Evolutionary conservation across 2,329 filamentous ascomycete genomes (phyloP), one percentile per base, ranked within the genome.

Genomic region (Colletotrichum truncatum): DNA sequence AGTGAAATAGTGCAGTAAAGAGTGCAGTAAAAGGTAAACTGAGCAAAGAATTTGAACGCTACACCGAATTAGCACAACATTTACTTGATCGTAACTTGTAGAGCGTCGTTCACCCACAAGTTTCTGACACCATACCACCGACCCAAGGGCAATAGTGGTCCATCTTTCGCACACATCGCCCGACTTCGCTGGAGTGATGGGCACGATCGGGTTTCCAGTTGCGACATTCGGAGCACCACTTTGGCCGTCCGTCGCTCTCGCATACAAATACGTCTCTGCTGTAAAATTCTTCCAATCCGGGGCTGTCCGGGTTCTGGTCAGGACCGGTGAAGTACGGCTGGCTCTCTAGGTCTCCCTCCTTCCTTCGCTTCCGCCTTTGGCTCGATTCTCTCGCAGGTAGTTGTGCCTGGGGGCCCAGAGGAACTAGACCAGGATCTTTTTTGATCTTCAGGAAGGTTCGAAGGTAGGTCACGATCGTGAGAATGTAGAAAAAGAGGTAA

Each of bases 91-190:
- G 10, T 4, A 9, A 36, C n/a, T 83, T 1, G 6, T 46, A 69
- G 16, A 10, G 16, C 2, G 32, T n/a, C 32, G 6, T 8, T 18
- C 11, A 77, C 86, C 75, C 72, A 88, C 86, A 89, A 2, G 89
- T 94, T 75, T 98, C 94, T 0, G 89, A 91, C 9, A 99, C 90
- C 69, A 97, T 92, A 21, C 95, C 96, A 4, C 95, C 95, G n/a
- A 97, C 94, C 92, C 91, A 98, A 0, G 95, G 96, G 73, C 96
- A 99, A 72, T 94, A 96, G 74, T 98, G 95, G 68, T 98, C 95
- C 91, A 98, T 96, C 73, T 96, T 96, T 39, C 86, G 82, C 21
- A 97, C 91, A 73, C 95, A 98, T 43, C 93, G 86, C 52, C 88
- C 88, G 11, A 96, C 82, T 74, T 97, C 93, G 55, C 90, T 90